Evolutionary conservation across 2,329 filamentous ascomycete species (phyloP), one percentile per base, ranked within the genome.

Genomic region (Colletotrichum limetticola): DNA sequence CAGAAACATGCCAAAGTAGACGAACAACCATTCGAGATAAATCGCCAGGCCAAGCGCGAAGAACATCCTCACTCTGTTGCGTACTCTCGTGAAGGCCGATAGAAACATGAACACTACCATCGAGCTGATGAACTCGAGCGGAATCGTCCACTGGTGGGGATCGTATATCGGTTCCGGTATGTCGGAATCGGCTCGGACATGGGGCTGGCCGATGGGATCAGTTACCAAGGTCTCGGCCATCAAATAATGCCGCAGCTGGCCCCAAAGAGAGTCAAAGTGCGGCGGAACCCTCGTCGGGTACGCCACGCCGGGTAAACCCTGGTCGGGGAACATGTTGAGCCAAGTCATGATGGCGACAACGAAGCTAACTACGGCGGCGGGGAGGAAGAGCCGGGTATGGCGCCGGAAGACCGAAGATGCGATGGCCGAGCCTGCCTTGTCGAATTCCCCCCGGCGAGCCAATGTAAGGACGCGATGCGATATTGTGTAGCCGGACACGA

Each of bases 61-160:
- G 37, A 42, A 42, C 37, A 42, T 42, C 37, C 37, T 42, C 5
- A 42, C 9, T 3, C 37, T 42, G 37, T 42, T 42, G 16, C 16
- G 37, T 42, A 42, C 37, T 42, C 37, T 42, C 5, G 37, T 42
- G 37, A 42, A 42, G 37, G 37, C 37, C 37, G 37, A 19, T 19
- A 42, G 37, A 6, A 42, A 42, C 37, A 42, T 42, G 37, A 42
- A 42, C 3, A 42, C 37, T 3, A 42, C 37, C 78, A 91, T 85
- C 4, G 88, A 90, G 78, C 86, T 88, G 70, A 87, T 83, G 76
- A 89, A 90, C 78, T 91, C 90, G 59, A 90, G 84, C 3, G 90
- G 89, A 37, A 91, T 90, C 4, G 90, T 91, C 90, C 90, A 91
- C 30, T 91, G 80, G 72, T 91, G 90, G 35, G 88, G 84, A 76